Base-by-base conservation (phyloP, 805 yeast genomes). In the Saccharomycopsis synnaedendra region DNA sequence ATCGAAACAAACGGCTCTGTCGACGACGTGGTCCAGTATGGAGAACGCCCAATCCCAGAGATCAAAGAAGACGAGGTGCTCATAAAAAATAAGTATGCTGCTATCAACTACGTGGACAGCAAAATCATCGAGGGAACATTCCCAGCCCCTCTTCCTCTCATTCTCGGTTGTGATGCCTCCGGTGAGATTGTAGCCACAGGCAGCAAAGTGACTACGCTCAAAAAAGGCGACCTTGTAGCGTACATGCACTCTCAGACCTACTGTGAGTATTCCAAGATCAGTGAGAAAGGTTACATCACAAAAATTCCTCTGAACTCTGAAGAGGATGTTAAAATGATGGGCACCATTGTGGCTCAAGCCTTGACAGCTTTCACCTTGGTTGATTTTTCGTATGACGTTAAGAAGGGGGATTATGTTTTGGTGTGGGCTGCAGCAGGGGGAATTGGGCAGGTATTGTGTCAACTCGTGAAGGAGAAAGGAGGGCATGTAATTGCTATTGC, bases 341-440 rank as follows among this genome's bases (percentile, higher is more conserved):
- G 84, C 10, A 85, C 82, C 3, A 59, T 76, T 2, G 57, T 80
- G 41, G 55, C 85, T 32, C 90, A 85, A 62, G 93, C 86, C 1
- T 66, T 88, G 53, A 89, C 97, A 5, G 93, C 90, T 1, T 63
- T 83, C 57, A 74, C 89, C 1, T 78, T 89, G 50, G 65, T 78
- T 42, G 65, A 70, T 37, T 34, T 9, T n/a, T 75, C 93, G 1
- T 77, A 84, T 58, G 58, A 69, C 1, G 83, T 85, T 36, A 61
- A 85, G 56, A 67, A 73, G 60, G 89, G 78, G 46, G 96, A 90
- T 50, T 72, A 64, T 55, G 74, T 84, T 41, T 69, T 89, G 42
- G 80, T 86, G 30, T 86, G 87, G 68, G 97, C 97, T 3, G 96
- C 96, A 5, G 96, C 97, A 3, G 97, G 97, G 42, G 96, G 97